These are phyloP conservation scores for Capsicum baccatum DNA, from an alignment of 257 asterid species.

Conservation along the genomic window DNA sequence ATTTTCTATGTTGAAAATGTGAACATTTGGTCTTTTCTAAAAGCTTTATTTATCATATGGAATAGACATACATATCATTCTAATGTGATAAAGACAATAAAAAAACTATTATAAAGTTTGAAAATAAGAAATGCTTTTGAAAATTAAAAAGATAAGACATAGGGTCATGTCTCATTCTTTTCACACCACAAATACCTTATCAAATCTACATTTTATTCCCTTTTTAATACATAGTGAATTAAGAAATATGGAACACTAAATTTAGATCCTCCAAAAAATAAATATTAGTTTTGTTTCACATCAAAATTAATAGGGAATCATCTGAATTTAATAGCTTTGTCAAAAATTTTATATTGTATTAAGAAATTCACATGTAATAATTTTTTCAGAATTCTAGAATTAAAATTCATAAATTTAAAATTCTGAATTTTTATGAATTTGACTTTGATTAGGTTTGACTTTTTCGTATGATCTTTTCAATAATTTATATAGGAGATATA, in stretches of 20 bases:
- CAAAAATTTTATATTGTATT: too few relatives aligned
- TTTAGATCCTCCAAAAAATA: not conserved
- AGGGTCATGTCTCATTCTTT: slow-evolving; percentile 18
- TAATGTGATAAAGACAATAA: not conserved
- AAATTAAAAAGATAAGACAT: not conserved
- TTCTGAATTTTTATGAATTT: too few relatives aligned
- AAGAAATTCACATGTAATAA: too few relatives aligned
- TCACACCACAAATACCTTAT: not conserved
- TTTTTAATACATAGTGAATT: not conserved
- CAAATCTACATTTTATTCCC: not conserved
- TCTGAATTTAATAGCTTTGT: too few relatives aligned
- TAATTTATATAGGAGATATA: too few relatives aligned
- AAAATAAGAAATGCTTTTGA: slow-evolving; percentile 22
- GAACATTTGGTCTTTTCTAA: not conserved
- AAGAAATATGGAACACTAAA: not conserved
- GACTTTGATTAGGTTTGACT: too few relatives aligned
- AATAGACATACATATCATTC: not conserved
- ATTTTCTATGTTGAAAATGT: not conserved
- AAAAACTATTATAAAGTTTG: slow-evolving; percentile 15
- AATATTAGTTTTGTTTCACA: too few relatives aligned
- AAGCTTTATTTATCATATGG: not conserved
- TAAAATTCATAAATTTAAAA: too few relatives aligned
- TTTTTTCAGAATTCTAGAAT: too few relatives aligned
- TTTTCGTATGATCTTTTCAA: too few relatives aligned
- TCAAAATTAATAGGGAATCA: too few relatives aligned